Base-by-base conservation (phyloP, 305 asterid genomes). In the Rubia peregrina region DNA sequence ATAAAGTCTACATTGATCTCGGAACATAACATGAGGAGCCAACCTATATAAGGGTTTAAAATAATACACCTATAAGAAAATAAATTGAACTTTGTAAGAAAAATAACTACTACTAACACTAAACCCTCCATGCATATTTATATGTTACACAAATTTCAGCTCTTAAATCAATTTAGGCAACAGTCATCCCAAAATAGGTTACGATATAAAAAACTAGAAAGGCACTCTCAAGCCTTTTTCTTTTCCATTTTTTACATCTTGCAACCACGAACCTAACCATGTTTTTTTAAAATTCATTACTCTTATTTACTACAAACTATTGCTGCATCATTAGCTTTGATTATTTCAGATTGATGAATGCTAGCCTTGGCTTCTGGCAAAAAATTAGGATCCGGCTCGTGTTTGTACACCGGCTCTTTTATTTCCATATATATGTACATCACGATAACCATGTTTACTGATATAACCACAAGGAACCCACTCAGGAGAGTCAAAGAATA, bases 361-460 rank as follows among this genome's bases (percentile, higher is more conserved):
- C 98, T 91, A 48, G 90, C 94, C 86, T 84, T 83, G 56, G 98
- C 97, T 70, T 93, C 96, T 1, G 96, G 89, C 12, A 91, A 75
- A 69, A 93, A 93, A 67, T 81, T 83, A 55, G 92, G 90, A 79
- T 91, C 97, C 5, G 97, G 98, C 77, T 83, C 91, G 21, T 91
- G 96, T 76, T 91, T 91, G 78, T 79, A 77, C 7, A 92, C 79
- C 48, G 95, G 96, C 80, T 91, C 98, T 85, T 76, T 87, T 90
- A 93, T 88, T 78, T 97, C 98, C 83, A 86, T 59, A 61, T 74
- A 85, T 69, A 94, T 94, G 80, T 91, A 91, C 75, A 87, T 84
- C 61, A 76, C 88, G 21, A 91, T 91, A 49, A 91, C 96, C 41
- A 88, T 81, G 57, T 93, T 93, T 19, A 93, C 95, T 1, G 97